phyloP scores from a whole-genome alignment of 495 filamentous ascomycete species.

The Aspergillus haitiensis region DNA sequence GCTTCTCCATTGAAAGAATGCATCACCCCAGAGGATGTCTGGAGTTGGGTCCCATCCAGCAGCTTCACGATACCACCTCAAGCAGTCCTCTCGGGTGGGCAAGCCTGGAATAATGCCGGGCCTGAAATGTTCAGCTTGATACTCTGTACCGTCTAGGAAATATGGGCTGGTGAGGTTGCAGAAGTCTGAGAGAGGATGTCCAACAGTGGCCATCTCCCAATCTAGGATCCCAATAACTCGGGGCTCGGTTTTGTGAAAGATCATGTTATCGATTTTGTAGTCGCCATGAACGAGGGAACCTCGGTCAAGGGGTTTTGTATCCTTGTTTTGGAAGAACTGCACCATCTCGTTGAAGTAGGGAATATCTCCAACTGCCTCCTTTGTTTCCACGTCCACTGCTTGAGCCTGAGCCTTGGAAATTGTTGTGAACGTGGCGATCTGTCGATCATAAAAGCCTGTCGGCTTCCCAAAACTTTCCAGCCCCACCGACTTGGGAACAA shows the following conservation, averaged over 20 bases:
- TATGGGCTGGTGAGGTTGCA: slow-evolving; percentile 77
- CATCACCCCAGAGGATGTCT: slow-evolving; percentile 61
- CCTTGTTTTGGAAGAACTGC: slow-evolving; percentile 66
- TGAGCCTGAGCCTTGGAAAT: slow-evolving; percentile 77
- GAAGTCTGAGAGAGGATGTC: slow-evolving; percentile 88
- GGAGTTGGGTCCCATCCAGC: slow-evolving; percentile 65
- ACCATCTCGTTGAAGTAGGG: slow-evolving; percentile 81
- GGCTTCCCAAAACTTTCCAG: slow-evolving; percentile 71
- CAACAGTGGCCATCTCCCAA: slow-evolving; percentile 97
- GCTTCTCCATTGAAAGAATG: slow-evolving; percentile 64
- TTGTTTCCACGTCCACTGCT: slow-evolving; percentile 72
- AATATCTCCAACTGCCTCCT: slow-evolving; percentile 73
- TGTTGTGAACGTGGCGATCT: slow-evolving; percentile 76
- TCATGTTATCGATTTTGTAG: slow-evolving; percentile 97
- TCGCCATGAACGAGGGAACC: slow-evolving; percentile 87
- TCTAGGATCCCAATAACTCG: slow-evolving; percentile 91
- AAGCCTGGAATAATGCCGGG: slow-evolving; percentile 66
- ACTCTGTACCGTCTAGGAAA: slow-evolving; percentile 46
- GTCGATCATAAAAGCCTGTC: slow-evolving; percentile 80
- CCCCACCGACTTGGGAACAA: slow-evolving; percentile 63
- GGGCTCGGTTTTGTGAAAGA: slow-evolving; percentile 87
- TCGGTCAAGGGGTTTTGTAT: slow-evolving; percentile 71
- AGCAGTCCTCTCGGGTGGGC: slow-evolving; percentile 66
- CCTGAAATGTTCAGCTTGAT: slow-evolving; percentile 52
- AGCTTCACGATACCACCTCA: slow-evolving; percentile 73